These are phyloP conservation scores for Tothia fuscella DNA, from an alignment of 2,329 filamentous ascomycete genomes.

Conservation along the genomic window DNA sequence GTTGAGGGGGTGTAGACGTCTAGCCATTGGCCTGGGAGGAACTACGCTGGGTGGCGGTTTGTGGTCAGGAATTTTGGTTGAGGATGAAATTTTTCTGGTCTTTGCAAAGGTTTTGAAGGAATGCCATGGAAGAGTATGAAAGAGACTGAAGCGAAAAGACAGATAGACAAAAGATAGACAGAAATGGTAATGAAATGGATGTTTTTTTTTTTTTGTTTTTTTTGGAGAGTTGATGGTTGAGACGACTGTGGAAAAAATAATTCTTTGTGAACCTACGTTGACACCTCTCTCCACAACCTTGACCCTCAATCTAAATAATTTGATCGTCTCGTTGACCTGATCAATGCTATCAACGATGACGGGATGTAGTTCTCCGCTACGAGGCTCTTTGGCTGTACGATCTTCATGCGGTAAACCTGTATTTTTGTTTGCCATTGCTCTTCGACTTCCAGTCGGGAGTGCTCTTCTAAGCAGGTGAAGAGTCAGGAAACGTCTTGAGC, in stretches of 20 bases:
- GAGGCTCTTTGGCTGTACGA: constrained; percentile 61
- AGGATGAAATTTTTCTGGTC: background rate
- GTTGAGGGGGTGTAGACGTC: constrained; percentile 65
- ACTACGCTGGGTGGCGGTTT: constrained; percentile 33
- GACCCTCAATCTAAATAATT: constrained; percentile 54
- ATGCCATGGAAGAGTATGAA: background rate
- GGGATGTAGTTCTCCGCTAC: constrained; percentile 51
- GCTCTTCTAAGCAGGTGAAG: no score
- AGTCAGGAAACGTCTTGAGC: no score
- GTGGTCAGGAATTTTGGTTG: background rate
- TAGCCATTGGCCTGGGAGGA: constrained; percentile 78
- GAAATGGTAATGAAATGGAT: no score
- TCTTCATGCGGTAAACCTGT: constrained; percentile 43
- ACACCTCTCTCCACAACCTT: constrained; percentile 34
- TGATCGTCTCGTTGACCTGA: constrained; percentile 53
- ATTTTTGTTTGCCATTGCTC: constrained; percentile 5
- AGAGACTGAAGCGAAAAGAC: background rate
- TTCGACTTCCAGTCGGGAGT: no score
- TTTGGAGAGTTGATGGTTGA: no score
- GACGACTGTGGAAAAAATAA: no score
- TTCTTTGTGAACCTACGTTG: constrained; percentile 31
- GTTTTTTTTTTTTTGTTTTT: no score
- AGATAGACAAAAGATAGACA: background rate
- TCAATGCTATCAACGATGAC: constrained; percentile 51
- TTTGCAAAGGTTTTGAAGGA: no score